Evolutionary conservation across 2,329 filamentous ascomycete species (phyloP).

Genomic region (Ascochyta lentis): DNA sequence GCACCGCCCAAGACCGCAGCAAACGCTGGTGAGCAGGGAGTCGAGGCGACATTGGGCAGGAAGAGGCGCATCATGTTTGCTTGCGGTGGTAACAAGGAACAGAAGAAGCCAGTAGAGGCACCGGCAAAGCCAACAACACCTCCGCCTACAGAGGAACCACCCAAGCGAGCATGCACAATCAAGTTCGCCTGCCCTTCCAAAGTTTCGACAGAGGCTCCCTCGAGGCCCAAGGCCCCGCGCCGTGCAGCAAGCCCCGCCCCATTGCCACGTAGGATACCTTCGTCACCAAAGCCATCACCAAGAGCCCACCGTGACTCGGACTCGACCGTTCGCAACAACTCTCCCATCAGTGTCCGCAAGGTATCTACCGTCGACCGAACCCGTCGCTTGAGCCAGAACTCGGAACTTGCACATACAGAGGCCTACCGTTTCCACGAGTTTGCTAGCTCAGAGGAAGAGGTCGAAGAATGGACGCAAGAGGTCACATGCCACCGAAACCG

Average conservation of each 20-base stretch:
- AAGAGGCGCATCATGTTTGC: slow-evolving; percentile 94
- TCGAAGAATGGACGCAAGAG: slow-evolving; percentile 91
- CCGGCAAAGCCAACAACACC: slow-evolving; percentile 28
- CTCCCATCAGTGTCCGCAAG: slow-evolving; percentile 54
- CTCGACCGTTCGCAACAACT: slow-evolving; percentile 58
- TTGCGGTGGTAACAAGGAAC: slow-evolving; percentile 65
- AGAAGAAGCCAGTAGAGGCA: slow-evolving; percentile 44
- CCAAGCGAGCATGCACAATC: slow-evolving; percentile 67
- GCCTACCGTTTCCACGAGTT: slow-evolving; percentile 84
- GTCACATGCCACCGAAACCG: slow-evolving; percentile 68
- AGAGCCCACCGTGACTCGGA: slow-evolving; percentile 57
- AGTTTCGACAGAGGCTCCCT: slow-evolving; percentile 50
- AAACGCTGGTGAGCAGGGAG: slow-evolving; percentile 59
- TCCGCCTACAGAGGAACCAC: slow-evolving; percentile 40
- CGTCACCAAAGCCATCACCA: slow-evolving; percentile 39
- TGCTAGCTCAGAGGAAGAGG: slow-evolving; percentile 80
- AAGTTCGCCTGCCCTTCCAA: slow-evolving; percentile 75
- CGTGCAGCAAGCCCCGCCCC: slow-evolving; percentile 57
- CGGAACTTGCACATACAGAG: slow-evolving; percentile 59
- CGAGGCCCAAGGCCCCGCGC: slow-evolving; percentile 45
- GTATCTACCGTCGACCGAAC: slow-evolving; percentile 38
- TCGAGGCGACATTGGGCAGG: slow-evolving; percentile 71
- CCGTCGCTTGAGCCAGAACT: slow-evolving; percentile 46
- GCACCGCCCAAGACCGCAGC: not conserved
- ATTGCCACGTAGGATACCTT: slow-evolving; percentile 27